phyloP scores from a whole-genome alignment of 2,329 filamentous ascomycete species.

The Myriangium duriaei region DNA sequence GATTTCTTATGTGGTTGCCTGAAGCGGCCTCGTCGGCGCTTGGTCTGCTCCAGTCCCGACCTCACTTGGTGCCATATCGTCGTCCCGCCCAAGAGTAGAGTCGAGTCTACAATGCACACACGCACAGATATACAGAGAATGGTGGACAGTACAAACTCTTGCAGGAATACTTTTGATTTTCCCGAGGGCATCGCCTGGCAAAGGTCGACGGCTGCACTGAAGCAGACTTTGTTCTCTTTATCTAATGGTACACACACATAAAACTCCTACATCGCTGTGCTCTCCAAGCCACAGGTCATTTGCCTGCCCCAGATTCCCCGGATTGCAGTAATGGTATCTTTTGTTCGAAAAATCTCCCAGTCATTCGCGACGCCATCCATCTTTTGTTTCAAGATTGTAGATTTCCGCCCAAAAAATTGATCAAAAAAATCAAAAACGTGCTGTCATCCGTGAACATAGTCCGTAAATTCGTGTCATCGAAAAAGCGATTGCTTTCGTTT shows the following conservation, averaged over 20 bases:
- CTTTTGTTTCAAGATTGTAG: not conserved
- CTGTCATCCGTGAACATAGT: slow-evolving; percentile 9
- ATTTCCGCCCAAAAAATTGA: too few relatives aligned
- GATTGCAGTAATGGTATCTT: slow-evolving; percentile 9
- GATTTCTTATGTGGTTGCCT: too few relatives aligned
- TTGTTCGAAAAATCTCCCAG: slow-evolving; percentile 2
- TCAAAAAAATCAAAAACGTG: slow-evolving; percentile 4
- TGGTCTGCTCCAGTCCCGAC: too few relatives aligned
- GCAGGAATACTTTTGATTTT: too few relatives aligned
- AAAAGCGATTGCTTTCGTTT: not conserved
- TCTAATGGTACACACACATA: slow-evolving; percentile 10
- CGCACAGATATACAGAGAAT: too few relatives aligned
- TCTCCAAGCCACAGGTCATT: too few relatives aligned
- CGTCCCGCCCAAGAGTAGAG: too few relatives aligned
- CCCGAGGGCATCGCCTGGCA: not conserved
- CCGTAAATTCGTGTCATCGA: slow-evolving; percentile 8
- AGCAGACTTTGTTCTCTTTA: slow-evolving; percentile 9
- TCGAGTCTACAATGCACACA: too few relatives aligned
- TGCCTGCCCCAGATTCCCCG: too few relatives aligned
- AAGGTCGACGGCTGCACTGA: slow-evolving; percentile 4
- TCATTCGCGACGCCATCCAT: slow-evolving; percentile 4
- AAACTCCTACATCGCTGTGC: not conserved
- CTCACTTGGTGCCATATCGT: too few relatives aligned
- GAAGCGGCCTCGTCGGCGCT: too few relatives aligned
- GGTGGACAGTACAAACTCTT: too few relatives aligned